These are phyloP conservation scores for Fonsecaea erecta DNA, from an alignment of 2,329 filamentous ascomycete species.

Conservation along the genomic window DNA sequence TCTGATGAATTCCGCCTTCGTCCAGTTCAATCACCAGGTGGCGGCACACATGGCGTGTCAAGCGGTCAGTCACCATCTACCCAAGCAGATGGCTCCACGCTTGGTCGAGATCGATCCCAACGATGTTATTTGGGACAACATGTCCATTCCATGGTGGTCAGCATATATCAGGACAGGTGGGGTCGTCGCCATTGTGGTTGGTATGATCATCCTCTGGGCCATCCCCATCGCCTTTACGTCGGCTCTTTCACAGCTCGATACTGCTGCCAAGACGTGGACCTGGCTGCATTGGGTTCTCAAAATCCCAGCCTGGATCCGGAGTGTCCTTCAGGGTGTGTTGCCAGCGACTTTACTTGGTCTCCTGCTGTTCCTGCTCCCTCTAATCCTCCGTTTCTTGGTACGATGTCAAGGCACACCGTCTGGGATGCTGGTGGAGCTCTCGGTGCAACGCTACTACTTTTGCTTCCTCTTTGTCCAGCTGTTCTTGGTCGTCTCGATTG, in stretches of 20 bases:
- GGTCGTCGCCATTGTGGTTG: constrained; percentile 68
- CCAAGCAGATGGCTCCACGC: constrained; percentile 89
- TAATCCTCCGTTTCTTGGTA: constrained; percentile 76
- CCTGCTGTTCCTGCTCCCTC: constrained; percentile 77
- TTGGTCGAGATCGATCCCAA: constrained; percentile 91
- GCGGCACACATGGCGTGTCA: constrained; percentile 98
- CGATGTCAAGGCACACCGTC: constrained; percentile 80
- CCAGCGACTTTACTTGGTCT: constrained; percentile 77
- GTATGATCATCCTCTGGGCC: constrained; percentile 86
- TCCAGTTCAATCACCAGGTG: constrained; percentile 97
- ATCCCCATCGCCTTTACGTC: constrained; percentile 89
- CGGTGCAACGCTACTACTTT: constrained; percentile 93
- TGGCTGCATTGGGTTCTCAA: constrained; percentile 74
- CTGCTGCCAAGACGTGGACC: constrained; percentile 65
- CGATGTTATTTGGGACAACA: constrained; percentile 96
- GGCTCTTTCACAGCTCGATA: constrained; percentile 75
- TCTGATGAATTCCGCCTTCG: constrained; percentile 93
- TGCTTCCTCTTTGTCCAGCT: constrained; percentile 92
- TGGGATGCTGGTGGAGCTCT: constrained; percentile 74
- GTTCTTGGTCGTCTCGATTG: constrained; percentile 88
- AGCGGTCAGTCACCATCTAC: constrained; percentile 84
- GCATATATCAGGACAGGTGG: constrained; percentile 73
- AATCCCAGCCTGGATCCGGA: constrained; percentile 65
- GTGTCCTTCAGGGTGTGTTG: constrained; percentile 80
- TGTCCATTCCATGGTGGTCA: constrained; percentile 95